phyloP scores from a whole-genome alignment of 1,284 basidiomycete species.

The Chondrostereum purpureum region DNA sequence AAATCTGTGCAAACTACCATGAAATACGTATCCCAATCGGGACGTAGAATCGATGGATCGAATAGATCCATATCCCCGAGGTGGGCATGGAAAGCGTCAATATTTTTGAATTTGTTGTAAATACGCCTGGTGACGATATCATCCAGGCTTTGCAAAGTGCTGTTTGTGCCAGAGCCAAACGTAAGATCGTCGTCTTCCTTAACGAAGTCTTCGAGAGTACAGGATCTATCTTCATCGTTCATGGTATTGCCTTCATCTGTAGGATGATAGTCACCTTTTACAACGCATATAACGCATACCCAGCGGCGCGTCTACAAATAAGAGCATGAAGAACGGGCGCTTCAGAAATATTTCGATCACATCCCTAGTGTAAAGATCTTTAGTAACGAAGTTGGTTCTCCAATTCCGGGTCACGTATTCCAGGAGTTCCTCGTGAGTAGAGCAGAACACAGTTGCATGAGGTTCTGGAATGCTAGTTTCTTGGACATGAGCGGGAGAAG shows the following conservation, averaged over 20 bases:
- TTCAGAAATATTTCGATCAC: constrained; percentile 70
- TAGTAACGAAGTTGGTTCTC: constrained; percentile 77
- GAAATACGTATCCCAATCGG: constrained; percentile 93
- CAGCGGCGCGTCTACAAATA: constrained; percentile 84
- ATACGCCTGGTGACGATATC: constrained; percentile 61
- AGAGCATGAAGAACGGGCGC: constrained; percentile 86
- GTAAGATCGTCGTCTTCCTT: constrained; percentile 54
- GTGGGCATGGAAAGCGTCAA: constrained; percentile 54
- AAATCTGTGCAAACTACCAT: constrained; percentile 53
- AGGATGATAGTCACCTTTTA: constrained; percentile 30
- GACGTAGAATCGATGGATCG: constrained; percentile 71
- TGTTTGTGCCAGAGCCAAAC: constrained; percentile 33
- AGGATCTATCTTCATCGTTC: constrained; percentile 3
- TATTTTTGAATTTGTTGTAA: constrained; percentile 60
- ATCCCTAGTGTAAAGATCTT: constrained; percentile 57
- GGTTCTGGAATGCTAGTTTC: constrained; percentile 2
- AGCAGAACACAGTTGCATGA: constrained; percentile 11
- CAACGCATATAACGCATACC: constrained; percentile 50
- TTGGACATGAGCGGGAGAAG: constrained; percentile 9
- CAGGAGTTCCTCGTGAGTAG: constrained; percentile 52
- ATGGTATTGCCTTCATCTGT: not conserved
- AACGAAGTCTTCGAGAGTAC: constrained; percentile 63
- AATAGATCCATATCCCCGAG: constrained; percentile 66
- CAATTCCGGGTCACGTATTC: constrained; percentile 80
- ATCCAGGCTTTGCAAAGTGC: constrained; percentile 37